Evolutionary conservation across 257 asterid species (phyloP), one percentile per base, ranked within the genome.

Genomic region (Nicotiana tomentosiformis): DNA sequence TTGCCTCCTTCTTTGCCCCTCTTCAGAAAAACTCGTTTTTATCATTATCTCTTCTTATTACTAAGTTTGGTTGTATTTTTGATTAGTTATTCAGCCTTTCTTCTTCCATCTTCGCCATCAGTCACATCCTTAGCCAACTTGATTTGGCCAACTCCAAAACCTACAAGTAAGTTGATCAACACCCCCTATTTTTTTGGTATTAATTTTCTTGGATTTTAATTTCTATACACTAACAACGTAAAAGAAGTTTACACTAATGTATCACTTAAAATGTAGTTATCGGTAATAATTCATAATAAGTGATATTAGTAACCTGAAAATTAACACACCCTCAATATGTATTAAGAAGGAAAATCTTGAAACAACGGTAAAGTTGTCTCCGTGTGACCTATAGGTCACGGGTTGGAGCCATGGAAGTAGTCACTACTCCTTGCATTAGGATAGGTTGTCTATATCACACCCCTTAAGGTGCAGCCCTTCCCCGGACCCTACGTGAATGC

Each of bases 61-160:
- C 23, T 91, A 46, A 90, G 88, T 64, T 90, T 93, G 88, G 90
- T 88, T 81, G 76, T 91, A 49, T 87, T 91, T 80, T 87, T 90
- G 84, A 89, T 90, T 32, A 85, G 46, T 51, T 76, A 76, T 18
- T 81, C 84, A 57, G 33, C 77, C 5, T 81, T 66, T 66, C 66
- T 30, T 15, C 67, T 81, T 81, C 89, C 70, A 82, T 93, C 74
- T 87, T 89, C 88, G 84, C 93, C 82, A 78, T 93, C 77, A 87
- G 84, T 79, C 89, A 91, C 87, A 84, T 78, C 43, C 51, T 88
- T 14, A 84, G 85, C 85, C 90, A 88, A 43, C 53, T 86, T 58
- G 84, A 89, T 23, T 58, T 84, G 60, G 82, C 67, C 86, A 79
- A 2, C 39, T 66, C 81, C 77, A 53, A 62, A 62, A 35, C 11